Evolutionary conservation across 1,284 basidiomycete species (phyloP).

Genomic region (Fomitopsis palustris): DNA sequence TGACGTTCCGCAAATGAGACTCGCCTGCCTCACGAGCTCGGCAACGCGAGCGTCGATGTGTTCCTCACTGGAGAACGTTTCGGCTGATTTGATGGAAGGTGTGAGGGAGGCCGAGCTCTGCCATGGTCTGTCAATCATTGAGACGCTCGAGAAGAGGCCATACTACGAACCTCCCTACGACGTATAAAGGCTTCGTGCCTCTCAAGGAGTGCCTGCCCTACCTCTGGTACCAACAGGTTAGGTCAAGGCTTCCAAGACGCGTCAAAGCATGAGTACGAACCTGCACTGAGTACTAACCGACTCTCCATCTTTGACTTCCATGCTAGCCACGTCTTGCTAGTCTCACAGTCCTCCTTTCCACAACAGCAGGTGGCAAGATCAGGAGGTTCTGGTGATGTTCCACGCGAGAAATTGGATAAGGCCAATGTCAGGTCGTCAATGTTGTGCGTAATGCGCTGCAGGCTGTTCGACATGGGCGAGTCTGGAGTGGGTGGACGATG

Average conservation of each 20-base stretch:
- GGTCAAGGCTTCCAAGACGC: neutral
- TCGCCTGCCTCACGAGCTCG: slow-evolving; percentile 31
- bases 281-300: slow-evolving; percentile 78
- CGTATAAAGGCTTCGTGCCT: slow-evolving; percentile 85
- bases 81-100: slow-evolving; percentile 4
- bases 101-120: slow-evolving; percentile 7
- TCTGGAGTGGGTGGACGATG: slow-evolving; percentile 44
- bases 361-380: slow-evolving; percentile 61
- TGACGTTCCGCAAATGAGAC: slow-evolving; percentile 4
- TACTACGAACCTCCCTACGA: slow-evolving; percentile 51
- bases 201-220: slow-evolving; percentile 87
- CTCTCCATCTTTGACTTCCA: slow-evolving; percentile 70
- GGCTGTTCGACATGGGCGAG: slow-evolving; percentile 52
- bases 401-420: slow-evolving; percentile 64
- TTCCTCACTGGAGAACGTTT: slow-evolving; percentile 9
- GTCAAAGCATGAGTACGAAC: slow-evolving; percentile 40
- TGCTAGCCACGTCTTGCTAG: slow-evolving; percentile 58
- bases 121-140: slow-evolving; percentile 4
- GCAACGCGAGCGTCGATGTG: slow-evolving; percentile 35
- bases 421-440: slow-evolving; percentile 77
- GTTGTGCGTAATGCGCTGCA: slow-evolving; percentile 58
- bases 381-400: slow-evolving; percentile 63
- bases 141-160: neutral
- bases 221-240: slow-evolving; percentile 50
- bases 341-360: slow-evolving; percentile 59